These are phyloP conservation scores for Cladophialophora psammophila DNA, from an alignment of 2,329 filamentous ascomycete genomes.

Conservation along the genomic window DNA sequence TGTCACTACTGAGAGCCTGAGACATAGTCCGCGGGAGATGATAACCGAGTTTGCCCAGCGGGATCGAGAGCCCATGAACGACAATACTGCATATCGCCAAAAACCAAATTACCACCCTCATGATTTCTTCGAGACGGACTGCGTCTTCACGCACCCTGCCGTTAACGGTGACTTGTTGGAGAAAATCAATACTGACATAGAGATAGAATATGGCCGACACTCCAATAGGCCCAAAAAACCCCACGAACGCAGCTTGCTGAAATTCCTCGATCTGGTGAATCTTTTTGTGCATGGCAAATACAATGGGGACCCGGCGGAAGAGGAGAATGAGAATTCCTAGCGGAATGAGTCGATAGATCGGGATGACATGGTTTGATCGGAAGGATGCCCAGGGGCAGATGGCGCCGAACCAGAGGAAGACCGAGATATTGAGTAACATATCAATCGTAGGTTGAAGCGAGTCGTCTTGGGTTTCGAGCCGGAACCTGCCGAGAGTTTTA, in stretches of 20 bases:
- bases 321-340: conserved; percentile 79
- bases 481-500: conserved; percentile 68
- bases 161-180: conserved; percentile 65
- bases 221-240: conserved; percentile 92
- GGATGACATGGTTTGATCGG: conserved; percentile 70
- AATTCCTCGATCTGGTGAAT: conserved; percentile 80
- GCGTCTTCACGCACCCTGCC: conserved; percentile 71
- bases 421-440: conserved; percentile 86
- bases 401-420: conserved; percentile 92
- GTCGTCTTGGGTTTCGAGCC: conserved; percentile 85
- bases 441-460: conserved; percentile 93
- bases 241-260: conserved; percentile 81
- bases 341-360: conserved; percentile 74
- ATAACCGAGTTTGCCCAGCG: conserved; percentile 63
- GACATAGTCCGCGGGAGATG: conserved; percentile 56
- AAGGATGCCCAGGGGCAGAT: conserved; percentile 83
- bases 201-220: conserved; percentile 91
- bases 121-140: conserved; percentile 67
- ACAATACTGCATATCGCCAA: conserved; percentile 82
- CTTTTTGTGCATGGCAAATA: conserved; percentile 74
- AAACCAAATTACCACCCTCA: conserved; percentile 84
- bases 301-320: conserved; percentile 77
- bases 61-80: conserved; percentile 75
- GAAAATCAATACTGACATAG: conserved; percentile 79
- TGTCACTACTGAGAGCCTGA: conserved; percentile 52